phyloP scores from a whole-genome alignment of 2,329 filamentous ascomycete species.

The Aspergillus proliferans region DNA sequence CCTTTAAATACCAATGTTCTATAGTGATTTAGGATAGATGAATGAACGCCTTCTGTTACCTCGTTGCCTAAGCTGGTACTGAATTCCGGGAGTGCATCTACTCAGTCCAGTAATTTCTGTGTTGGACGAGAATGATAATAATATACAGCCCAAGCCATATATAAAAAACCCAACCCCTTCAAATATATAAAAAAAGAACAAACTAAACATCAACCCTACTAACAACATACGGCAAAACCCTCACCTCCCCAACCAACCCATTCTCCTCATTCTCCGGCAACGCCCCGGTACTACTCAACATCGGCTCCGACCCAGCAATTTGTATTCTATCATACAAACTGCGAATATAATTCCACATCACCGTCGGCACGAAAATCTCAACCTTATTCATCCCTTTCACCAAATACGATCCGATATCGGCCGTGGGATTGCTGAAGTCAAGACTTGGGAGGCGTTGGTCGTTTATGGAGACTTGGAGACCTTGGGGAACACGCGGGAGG shows the following conservation, averaged over 20 bases:
- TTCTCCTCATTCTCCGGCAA: constrained; percentile 9
- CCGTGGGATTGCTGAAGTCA: constrained; percentile 8
- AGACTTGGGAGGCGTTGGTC: constrained; percentile 9
- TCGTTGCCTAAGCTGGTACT: too few relatives aligned
- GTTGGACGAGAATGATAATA: too few relatives aligned
- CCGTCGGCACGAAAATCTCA: constrained; percentile 11
- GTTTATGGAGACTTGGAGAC: constrained; percentile 11
- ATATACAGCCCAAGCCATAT: too few relatives aligned
- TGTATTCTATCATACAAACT: constrained; percentile 8
- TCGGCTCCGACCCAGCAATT: neutral
- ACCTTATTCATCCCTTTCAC: constrained; percentile 5
- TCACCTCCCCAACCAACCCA: constrained; percentile 8
- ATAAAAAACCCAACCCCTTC: too few relatives aligned
- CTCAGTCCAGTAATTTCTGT: too few relatives aligned
- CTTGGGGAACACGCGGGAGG: constrained; percentile 11
- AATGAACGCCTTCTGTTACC: too few relatives aligned
- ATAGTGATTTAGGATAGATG: too few relatives aligned
- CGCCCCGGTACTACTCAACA: neutral
- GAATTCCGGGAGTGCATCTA: too few relatives aligned
- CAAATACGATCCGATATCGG: constrained; percentile 10
- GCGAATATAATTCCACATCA: constrained; percentile 16
- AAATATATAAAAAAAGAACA: neutral
- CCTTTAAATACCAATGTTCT: too few relatives aligned
- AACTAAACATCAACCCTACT: neutral
- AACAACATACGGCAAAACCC: constrained; percentile 7